Evolutionary conservation across 257 asterid species (phyloP), one percentile per base, ranked within the genome.

Genomic region (Solanum tarijense): DNA sequence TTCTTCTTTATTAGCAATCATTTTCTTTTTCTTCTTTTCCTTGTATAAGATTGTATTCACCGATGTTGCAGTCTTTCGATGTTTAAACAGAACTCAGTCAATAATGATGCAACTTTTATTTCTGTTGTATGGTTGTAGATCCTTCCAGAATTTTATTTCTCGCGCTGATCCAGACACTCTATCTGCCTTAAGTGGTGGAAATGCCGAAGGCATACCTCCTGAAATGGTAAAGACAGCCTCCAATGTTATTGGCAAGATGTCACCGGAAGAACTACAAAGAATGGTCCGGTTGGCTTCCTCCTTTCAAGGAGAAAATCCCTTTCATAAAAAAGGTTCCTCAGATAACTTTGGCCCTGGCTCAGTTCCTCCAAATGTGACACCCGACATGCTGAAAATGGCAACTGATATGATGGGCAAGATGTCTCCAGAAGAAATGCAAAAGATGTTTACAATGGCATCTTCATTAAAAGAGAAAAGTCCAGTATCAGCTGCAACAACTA

Each of bases 371-470:
- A 90, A 90, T 27, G 66, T 93, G 89, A 60, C 95, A 8, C 98
- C 99, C 13, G 98, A 95, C 82, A 94, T 96, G 98, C 93, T 96
- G 88, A 97, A 96, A 91, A 94, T 93, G 95, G 99, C 99, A 31
- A 90, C 91, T 41, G 98, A 95, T 60, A 93, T 97, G 96, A 96
- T 96, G 97, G 87, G 93, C 88, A 96, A 94, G 92, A 94, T 97
- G 98, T 94, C 99, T 82, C 92, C 95, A 36, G 98, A 94, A 86
- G 99, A 97, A 87, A 92, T 90, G 25, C 89, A 89, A 87, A 94
- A 88, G 81, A 97, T 97, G 98, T 93, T 93, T 92, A 95, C 91
- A 89, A 92, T 93, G 90, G 96, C 98, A 31, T 93, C 99, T 3
- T 91, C 98, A 32, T 89, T 94, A 87, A 94, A 91, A 91, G 98